Evolutionary conservation across 1,284 basidiomycete species (phyloP), one percentile per base, ranked within the genome.

Genomic region (Boletus smithii): DNA sequence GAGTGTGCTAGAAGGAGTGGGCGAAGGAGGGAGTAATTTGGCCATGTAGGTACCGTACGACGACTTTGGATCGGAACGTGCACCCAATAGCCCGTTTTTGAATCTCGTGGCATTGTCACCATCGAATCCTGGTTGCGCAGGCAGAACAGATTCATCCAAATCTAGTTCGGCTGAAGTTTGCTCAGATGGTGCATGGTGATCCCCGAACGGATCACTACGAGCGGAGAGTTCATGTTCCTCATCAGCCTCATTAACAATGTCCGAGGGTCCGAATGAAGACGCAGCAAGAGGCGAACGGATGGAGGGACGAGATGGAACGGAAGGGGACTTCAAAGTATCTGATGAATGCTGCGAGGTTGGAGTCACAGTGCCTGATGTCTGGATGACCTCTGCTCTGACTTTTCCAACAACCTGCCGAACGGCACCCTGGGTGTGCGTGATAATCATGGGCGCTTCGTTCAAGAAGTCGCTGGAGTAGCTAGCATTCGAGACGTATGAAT

Each of bases 401-500:
- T 87, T 79, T 30, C 86, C 85, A 33, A 87, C 66, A 9, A 88
- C 83, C 60, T 88, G 85, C 27, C 83, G 77, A 52, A 86, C 79
- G 29, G 75, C 73, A 36, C 78, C 78, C 50, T 79, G 80, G 26
- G 71, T 74, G 22, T 84, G 78, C 0, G 85, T 88, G 53, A 91
- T 77, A 56, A 91, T 91, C 68, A 85, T 83, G 14, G 88, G 87
- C 1, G 84, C 81, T 62, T 91, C 88, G 56, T 81, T 81, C 48
- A 91, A 69, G 65, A 91, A 76, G 56, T 89, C 87, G 56, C 84
- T 88, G 11, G 83, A 76, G 61, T 77, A 87, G 58, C 84, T 89
- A 37, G 81, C 83, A 34, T 74, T 79, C 27, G 86, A 83, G 73
- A 84, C 77, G 66, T 78, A 87, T 16, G 88, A 90, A 50, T 80